Percentiles rank a stretch among this genome's conserved stretches.
These are phyloP conservation scores for Quaeritorhiza haematococci DNA, from an alignment of 371 early-diverging fungal genomes.

Conservation along the genomic window DNA sequence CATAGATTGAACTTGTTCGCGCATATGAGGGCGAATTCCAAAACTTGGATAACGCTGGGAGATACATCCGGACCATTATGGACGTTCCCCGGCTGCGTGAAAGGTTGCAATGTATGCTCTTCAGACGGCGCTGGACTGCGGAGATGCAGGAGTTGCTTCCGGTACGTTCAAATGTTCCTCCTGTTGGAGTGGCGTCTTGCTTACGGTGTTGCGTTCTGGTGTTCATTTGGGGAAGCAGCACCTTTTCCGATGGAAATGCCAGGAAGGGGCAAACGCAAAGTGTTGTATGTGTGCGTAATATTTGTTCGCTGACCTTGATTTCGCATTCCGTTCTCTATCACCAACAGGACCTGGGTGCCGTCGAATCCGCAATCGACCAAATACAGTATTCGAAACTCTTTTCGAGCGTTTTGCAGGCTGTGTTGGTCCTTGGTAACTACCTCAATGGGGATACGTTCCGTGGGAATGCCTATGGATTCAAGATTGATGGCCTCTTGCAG, in stretches of 20 bases:
- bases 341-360: slow-evolving; percentile 42
- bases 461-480: slow-evolving; percentile 78
- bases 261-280: no score
- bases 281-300: no score
- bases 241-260: background rate
- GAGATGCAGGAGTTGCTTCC: slow-evolving; percentile 66
- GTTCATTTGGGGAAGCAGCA: background rate
- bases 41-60: slow-evolving; percentile 61
- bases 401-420: slow-evolving; percentile 56
- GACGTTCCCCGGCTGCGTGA: slow-evolving; percentile 65
- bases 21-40: slow-evolving; percentile 62
- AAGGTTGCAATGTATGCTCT: slow-evolving; percentile 69
- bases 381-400: slow-evolving; percentile 43
- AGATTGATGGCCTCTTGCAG: slow-evolving; percentile 63
- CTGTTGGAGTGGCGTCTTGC: slow-evolving; percentile 2
- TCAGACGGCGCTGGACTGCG: slow-evolving; percentile 61
- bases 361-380: slow-evolving; percentile 40
- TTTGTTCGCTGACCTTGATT: no score
- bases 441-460: slow-evolving; percentile 72
- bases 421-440: slow-evolving; percentile 76
- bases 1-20: slow-evolving; percentile 49
- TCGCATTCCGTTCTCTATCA: background rate
- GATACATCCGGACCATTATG: slow-evolving; percentile 60
- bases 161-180: slow-evolving; percentile 23
- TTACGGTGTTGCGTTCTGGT: no score